A percentile compares a stretch with the other conserved stretches of the same genome.
Evolutionary conservation across 805 yeast species (phyloP).

Genomic region (Wickerhamomyces chambardii): DNA sequence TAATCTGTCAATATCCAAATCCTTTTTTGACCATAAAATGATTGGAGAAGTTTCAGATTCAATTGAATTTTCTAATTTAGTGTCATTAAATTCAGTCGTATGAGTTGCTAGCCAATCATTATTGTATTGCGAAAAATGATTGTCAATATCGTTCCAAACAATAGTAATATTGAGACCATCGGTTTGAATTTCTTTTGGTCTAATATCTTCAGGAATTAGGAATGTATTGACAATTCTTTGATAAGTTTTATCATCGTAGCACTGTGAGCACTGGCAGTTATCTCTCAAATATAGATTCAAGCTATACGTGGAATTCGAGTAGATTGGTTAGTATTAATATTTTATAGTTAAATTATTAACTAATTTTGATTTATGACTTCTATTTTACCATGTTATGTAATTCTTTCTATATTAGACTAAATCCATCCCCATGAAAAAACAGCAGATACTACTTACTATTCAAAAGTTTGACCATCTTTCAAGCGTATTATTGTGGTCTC

Average conservation of each 20-base stretch:
- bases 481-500: no score
- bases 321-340: background rate
- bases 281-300: slow-evolving; percentile 60
- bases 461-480: background rate
- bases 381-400: no score
- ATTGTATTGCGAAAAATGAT: slow-evolving; percentile 8
- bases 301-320: no score
- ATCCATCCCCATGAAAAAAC: no score
- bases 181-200: slow-evolving; percentile 3
- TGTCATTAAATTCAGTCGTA: slow-evolving; percentile 24
- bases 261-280: slow-evolving; percentile 47
- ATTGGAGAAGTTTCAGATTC: slow-evolving; percentile 33
- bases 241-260: slow-evolving; percentile 46
- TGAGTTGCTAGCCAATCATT: slow-evolving; percentile 13
- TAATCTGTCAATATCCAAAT: slow-evolving; percentile 21
- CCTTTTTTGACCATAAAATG: slow-evolving; percentile 35
- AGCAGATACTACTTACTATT: background rate
- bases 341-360: no score
- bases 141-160: slow-evolving; percentile 26
- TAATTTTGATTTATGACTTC: no score
- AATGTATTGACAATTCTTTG: slow-evolving; percentile 53
- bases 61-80: slow-evolving; percentile 23
- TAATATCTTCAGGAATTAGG: slow-evolving; percentile 23
- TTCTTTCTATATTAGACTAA: no score
- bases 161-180: slow-evolving; percentile 2